phyloP scores from a whole-genome alignment of 2,329 filamentous ascomycete genomes.

The Diplodia corticola region DNA sequence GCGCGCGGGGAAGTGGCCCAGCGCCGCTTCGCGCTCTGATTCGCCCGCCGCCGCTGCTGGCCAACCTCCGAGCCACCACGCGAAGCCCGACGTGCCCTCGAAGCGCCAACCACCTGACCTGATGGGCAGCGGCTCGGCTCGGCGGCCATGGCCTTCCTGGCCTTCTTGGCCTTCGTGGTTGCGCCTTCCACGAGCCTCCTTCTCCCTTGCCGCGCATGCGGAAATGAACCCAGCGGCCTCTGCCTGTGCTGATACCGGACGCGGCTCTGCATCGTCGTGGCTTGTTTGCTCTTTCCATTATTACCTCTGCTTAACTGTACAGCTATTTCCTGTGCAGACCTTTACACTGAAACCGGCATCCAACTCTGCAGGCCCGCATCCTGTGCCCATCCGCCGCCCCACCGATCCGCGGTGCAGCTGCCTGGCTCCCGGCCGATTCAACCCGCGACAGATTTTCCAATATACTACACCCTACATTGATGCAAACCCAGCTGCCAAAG shows the following conservation, averaged over 20 bases:
- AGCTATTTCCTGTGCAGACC: background rate
- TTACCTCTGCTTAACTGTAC: slow-evolving; percentile 12
- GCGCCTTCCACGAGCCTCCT: background rate
- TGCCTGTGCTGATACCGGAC: background rate
- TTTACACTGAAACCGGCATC: background rate
- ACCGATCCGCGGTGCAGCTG: background rate
- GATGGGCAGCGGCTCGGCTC: slow-evolving; percentile 13
- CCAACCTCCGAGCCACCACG: background rate
- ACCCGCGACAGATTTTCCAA: background rate
- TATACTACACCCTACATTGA: background rate
- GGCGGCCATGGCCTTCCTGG: slow-evolving; percentile 11
- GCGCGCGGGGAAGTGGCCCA: slow-evolving; percentile 20
- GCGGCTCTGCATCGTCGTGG: background rate
- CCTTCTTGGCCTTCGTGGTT: slow-evolving; percentile 11
- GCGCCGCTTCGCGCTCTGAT: background rate
- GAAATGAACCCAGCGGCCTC: background rate
- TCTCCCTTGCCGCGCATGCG: background rate
- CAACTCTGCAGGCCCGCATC: background rate
- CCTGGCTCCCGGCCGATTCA: background rate
- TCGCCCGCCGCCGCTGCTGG: background rate
- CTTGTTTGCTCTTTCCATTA: background rate
- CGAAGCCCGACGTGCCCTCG: background rate
- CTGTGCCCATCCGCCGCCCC: background rate
- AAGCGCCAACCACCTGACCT: slow-evolving; percentile 6
- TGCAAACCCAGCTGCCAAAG: background rate